Evolutionary conservation across 2,329 filamentous ascomycete genomes (phyloP), one percentile per base, ranked within the genome.

Genomic region (Camillea tinctor): DNA sequence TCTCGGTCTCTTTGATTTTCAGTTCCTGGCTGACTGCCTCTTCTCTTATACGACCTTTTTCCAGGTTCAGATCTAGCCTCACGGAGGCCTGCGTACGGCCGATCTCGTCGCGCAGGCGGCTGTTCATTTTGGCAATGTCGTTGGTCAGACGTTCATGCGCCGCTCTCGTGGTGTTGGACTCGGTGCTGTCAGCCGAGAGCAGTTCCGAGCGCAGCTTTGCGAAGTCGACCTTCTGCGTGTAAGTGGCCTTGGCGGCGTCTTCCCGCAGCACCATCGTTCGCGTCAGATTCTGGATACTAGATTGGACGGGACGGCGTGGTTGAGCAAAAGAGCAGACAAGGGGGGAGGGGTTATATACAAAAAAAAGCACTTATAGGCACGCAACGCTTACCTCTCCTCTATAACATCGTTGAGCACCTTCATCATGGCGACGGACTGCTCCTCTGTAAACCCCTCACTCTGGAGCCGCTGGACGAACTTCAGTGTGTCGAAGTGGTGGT

Each of bases 1-100:
- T 97, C 80, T 99, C 95, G 13, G 95, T 98, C 84, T 99, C 95
- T 81, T 97, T 97, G 71, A 99, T 92, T 81, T 97, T 96, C 77
- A 99, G 87, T 77, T 99, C 95, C 79, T 98, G 95, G 60, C 91
- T 90, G 67, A 97, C 96, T 19, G 93, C 93, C 81, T 99, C 95
- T 78, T 99, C 95, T 63, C 95, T 83, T 68, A 98, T 99, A 64
- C 95, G 85, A 15, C 95, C 95, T 80, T 99, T 99, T 73, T 99
- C 95, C 52, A 99, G 80, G 76, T 98, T 99, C 62, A 99, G 79
- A 76, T 99, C 95, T 52, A 99, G 80, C 61, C 94, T 84, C 44
- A 98, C 93, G 63, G 90, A 94, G 5, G 94, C 94, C 78, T 98
- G 94, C 2, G 95, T 98, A 50, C 95, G 86, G 60, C 92, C 90